Base-by-base conservation (phyloP, 2,329 filamentous ascomycete species). In the Cordyceps tenuipes region DNA sequence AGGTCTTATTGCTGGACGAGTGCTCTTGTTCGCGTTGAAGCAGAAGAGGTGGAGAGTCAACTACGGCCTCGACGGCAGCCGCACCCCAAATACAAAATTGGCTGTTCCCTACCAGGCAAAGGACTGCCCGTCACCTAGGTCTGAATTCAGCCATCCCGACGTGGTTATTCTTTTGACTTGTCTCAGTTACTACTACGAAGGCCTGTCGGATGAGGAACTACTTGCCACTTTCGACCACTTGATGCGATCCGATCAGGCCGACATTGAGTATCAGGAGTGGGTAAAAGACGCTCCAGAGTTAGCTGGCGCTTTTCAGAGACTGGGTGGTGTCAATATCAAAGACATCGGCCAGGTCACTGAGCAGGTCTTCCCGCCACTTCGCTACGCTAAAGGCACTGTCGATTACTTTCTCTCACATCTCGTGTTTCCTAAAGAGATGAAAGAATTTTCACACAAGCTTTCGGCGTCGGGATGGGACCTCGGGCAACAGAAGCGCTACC, bases 381-480 rank as follows among this genome's bases (percentile, higher is more conserved):
- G 78, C 0, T 76, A 75, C 59, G 75, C 79, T 0, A 87, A 85
- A 62, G 70, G 68, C 0, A 75, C 74, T 0, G 76, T 90, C 2
- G 82, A 91, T 63, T 91, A 84, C 63, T 91, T 81, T 66, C 68
- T 92, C 0, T 69, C 72, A 0, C 68, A 76, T 5, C 66, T 85
- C 0, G 79, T 87, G 0, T 90, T 90, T 62, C 76, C 84, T 0
- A 83, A 78, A 44, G 80, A 86, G 29, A 78, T 82, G 63, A 84
- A 79, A 21, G 82, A 89, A 61, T 90, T 88, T 52, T 79, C 81
- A 0, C 60, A 77, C 12, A 90, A 89, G 62, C 70, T 90, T 0
- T 84, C 82, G 0, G 77, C 83, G 0, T 89, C 86, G 0, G 86
- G 85, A 0, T 90, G 86, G 87, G 85, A 90, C 61, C 72, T 90